phyloP scores from a whole-genome alignment of 768 basidiomycete genomes.

The Cystofilobasidium bisporidii region DNA sequence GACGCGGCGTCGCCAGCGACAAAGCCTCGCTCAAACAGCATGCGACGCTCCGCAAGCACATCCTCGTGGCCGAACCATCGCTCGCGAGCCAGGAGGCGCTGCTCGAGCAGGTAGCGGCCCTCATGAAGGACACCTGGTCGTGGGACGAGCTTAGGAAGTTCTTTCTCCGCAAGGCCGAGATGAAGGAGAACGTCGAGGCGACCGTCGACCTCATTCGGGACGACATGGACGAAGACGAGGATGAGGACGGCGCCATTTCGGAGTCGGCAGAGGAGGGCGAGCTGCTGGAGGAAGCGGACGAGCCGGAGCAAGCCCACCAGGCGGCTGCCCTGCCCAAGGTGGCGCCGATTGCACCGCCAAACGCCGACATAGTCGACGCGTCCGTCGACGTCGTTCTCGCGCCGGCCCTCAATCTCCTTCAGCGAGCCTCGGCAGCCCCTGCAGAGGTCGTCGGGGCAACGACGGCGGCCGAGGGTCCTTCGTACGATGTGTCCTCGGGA shows the following conservation, averaged over 20 bases:
- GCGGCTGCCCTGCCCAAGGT: background rate
- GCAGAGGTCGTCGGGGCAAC: too few relatives aligned
- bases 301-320: background rate
- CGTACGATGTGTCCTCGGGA: background rate
- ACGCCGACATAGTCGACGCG: too few relatives aligned
- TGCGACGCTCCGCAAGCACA: background rate
- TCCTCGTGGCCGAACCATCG: background rate
- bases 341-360: too few relatives aligned
- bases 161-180: background rate
- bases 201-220: background rate
- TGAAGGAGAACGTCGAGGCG: conserved; percentile 5
- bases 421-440: too few relatives aligned
- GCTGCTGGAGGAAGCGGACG: background rate
- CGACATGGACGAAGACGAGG: background rate
- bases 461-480: too few relatives aligned
- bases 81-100: background rate
- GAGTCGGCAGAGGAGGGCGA: background rate
- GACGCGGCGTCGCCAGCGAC: background rate
- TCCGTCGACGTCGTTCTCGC: too few relatives aligned
- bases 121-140: conserved; percentile 6
- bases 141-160: conserved; percentile 4
- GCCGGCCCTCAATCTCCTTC: too few relatives aligned
- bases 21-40: background rate
- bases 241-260: background rate
- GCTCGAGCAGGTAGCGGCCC: background rate